Base-by-base conservation (phyloP, 2,329 filamentous ascomycete genomes). In the Aspergillus novofumigatus region DNA sequence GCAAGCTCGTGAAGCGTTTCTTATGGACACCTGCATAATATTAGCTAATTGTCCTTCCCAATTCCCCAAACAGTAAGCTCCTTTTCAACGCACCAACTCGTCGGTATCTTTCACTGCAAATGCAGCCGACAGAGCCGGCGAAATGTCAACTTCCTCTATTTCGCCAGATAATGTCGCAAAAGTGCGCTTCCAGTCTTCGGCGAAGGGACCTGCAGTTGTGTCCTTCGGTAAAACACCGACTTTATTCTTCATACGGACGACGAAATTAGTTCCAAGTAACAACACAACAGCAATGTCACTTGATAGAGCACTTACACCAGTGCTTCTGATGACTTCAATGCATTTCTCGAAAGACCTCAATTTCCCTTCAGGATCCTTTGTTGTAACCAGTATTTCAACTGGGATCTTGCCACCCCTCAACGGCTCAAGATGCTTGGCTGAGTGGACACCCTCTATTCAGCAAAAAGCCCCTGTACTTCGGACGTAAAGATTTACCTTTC, bases 91-190 rank as follows among this genome's bases (percentile, higher is more conserved):
- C 74, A 86, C 84, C 64, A 99, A 81, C 76, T 99, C 94, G 68
- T 88, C 89, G 74, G 97, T 92, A 71, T 97, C 94, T 76, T 99
- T 99, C 73, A 96, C 84, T 17, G 93, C 88, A 72, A 99, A 89
- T 52, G 91, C 92, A 45, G 88, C 85, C 8, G 86, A 83, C 8
- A 99, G 81, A 11, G 92, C 92, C 20, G 84, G 77, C 3, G 89
- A 85, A 62, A 97, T 87, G 69, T 99, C 95, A 45, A 95, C 88
- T 74, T 96, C 88, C 72, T 97, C 91, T 14, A 91, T 78, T 60
- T 95, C 92, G 72, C 94, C 92, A 72, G 88, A 89, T 60, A 90
- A 86, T 23, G 90, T 88, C 56, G 81, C 80, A 66, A 90, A 93
- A 3, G 86, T 77, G 65, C 91, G 90, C 77, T 94, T 96, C 94